Evolutionary conservation across 106 monocot species (phyloP).

Genomic region (Dendrobium officinale): DNA sequence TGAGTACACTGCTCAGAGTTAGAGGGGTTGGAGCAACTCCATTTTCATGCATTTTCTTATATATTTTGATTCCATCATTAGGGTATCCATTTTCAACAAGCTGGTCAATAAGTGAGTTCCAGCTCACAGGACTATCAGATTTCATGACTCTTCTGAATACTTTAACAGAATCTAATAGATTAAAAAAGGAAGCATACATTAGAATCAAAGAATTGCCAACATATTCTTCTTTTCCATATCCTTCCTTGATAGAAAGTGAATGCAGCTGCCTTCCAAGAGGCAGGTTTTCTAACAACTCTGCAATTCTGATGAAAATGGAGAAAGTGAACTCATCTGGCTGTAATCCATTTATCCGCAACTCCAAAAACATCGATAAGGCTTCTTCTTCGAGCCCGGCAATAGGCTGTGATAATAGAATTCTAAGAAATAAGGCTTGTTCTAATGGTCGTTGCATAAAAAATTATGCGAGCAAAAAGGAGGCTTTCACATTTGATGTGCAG

Average conservation of each 20-base stretch:
- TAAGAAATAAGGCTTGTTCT: slow-evolving; percentile 16
- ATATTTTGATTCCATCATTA: slow-evolving; percentile 11
- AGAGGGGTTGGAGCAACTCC: slow-evolving; percentile 17
- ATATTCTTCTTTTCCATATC: slow-evolving; percentile 23
- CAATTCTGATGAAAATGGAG: slow-evolving; percentile 7
- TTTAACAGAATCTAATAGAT: slow-evolving; percentile 7
- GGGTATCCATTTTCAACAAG: slow-evolving; percentile 12
- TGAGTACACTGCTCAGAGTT: slow-evolving; percentile 28
- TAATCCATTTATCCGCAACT: slow-evolving; percentile 8
- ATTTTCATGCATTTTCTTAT: slow-evolving; percentile 5
- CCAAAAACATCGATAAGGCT: slow-evolving; percentile 20
- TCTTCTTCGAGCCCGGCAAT: slow-evolving; percentile 8
- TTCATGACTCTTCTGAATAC: slow-evolving; percentile 11
- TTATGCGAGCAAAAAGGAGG: slow-evolving; percentile 10
- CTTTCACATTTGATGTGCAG: slow-evolving; percentile 16
- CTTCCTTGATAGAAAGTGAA: slow-evolving; percentile 18
- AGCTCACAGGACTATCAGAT: not conserved
- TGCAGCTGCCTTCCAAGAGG: slow-evolving; percentile 18
- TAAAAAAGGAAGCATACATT: slow-evolving; percentile 21
- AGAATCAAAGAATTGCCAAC: slow-evolving; percentile 30
- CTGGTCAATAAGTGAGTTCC: slow-evolving; percentile 29
- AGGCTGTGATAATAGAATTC: slow-evolving; percentile 22
- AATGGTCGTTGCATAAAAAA: slow-evolving; percentile 11
- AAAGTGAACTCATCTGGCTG: slow-evolving; percentile 24
- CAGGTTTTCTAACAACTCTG: not conserved